A percentile compares a stretch with the other conserved stretches of the same genome.
Evolutionary conservation across 306 rosid species (phyloP).

Genomic region (Abrus precatorius): DNA sequence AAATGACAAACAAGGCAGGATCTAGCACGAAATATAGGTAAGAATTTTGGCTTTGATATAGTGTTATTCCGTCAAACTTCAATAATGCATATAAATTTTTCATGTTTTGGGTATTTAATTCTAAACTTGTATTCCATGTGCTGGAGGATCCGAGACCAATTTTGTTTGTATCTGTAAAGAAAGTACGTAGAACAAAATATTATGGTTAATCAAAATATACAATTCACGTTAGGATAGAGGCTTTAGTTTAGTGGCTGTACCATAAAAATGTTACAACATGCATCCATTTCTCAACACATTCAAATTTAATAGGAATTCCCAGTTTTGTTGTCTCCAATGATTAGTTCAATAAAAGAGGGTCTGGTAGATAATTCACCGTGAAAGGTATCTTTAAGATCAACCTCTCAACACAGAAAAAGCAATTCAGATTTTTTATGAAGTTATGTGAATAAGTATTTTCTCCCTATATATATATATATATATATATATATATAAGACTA

Average conservation of each 20-base stretch:
- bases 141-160: slow-evolving; percentile 15
- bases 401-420: too few species aligned
- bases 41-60: slow-evolving; percentile 48
- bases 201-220: not conserved
- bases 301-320: too few species aligned
- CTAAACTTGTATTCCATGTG: slow-evolving; percentile 38
- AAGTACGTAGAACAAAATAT: slow-evolving; percentile 26
- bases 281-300: too few species aligned
- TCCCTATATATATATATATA: too few species aligned
- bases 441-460: too few species aligned
- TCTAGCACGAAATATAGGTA: slow-evolving; percentile 42
- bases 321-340: too few species aligned
- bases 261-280: too few species aligned
- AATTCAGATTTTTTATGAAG: too few species aligned
- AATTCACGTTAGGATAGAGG: not conserved
- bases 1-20: slow-evolving; percentile 49
- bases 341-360: too few species aligned
- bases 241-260: not conserved
- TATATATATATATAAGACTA: too few species aligned
- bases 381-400: too few species aligned
- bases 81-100: slow-evolving; percentile 11
- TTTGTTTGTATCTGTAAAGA: slow-evolving; percentile 19
- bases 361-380: too few species aligned
- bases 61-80: slow-evolving; percentile 19
- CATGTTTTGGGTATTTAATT: not conserved